Evolutionary conservation across 1,284 basidiomycete species (phyloP), one percentile per base, ranked within the genome.

Genomic region (Cryptococcus amylolentus): DNA sequence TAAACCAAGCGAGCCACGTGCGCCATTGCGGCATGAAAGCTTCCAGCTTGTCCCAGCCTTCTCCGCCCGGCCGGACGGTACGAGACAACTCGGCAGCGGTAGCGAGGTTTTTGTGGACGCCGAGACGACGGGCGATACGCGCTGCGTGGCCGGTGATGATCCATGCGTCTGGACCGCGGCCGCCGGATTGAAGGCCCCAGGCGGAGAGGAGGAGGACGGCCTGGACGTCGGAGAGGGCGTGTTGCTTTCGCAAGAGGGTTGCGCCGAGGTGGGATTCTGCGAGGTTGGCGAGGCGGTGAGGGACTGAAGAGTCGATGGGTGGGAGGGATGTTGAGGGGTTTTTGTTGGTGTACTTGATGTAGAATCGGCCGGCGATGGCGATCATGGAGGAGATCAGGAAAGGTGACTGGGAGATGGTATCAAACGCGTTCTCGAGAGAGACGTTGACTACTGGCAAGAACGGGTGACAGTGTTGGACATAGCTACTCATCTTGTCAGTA

Each of bases 151-250:
- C 69, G 4, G 71, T 70, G 14, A 71, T 58, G 23, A 73, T 55
- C 71, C 70, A 73, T 10, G 66, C 59, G 42, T 73, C 71, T 8
- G 68, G 68, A 20, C 70, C 70, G 9, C 54, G 54, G 1, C 71
- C 72, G 16, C 65, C 67, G 18, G 57, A 53, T 40, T 65, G 61
- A 27, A 75, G 48, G 9, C 72, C 69, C 70, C 71, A 75, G 1
- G 67, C 71, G 1, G 70, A 66, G 13, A 75, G 52, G 1, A 75
- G 57, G 41, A 75, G 48, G 5, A 66, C 69, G 16, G 67, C 71
- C 47, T 75, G 72, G 1, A 73, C 71, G 44, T 75, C 72, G 5
- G 61, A 61, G 45, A 75, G 54, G 18, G 65, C 58, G 52, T 71
- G 68, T 48, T 70, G 66, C 52, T 72, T 72, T 4, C 67, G 52